These are phyloP conservation scores for Auricularia auricula-judae DNA, from an alignment of 768 basidiomycete genomes.

Conservation along the genomic window DNA sequence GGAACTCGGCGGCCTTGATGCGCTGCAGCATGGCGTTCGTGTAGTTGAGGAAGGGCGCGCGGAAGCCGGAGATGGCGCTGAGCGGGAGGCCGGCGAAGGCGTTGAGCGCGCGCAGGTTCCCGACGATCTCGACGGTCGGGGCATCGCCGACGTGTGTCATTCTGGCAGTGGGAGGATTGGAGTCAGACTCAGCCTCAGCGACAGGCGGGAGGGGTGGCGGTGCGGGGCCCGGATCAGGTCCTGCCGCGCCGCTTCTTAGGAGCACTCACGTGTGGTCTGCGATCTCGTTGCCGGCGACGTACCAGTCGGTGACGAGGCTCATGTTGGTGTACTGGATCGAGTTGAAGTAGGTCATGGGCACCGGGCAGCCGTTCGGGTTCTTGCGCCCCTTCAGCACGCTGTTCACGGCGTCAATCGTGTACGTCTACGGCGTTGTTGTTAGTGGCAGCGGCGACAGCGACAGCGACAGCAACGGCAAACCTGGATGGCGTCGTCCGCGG, in stretches of 20 bases:
- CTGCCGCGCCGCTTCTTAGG: conserved; percentile 1
- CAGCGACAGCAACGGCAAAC: neutral
- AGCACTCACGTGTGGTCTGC: conserved; percentile 59
- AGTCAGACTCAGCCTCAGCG: neutral
- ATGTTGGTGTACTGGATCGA: conserved; percentile 67
- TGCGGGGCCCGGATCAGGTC: neutral
- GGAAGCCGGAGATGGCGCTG: conserved; percentile 54
- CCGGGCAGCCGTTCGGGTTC: conserved; percentile 67
- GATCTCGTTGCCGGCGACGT: conserved; percentile 73
- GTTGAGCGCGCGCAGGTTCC: conserved; percentile 70
- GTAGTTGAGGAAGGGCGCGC: conserved; percentile 67
- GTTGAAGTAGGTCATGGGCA: conserved; percentile 68
- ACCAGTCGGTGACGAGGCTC: conserved; percentile 70
- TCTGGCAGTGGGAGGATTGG: conserved; percentile 20
- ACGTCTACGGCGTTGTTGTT: conserved; percentile 34
- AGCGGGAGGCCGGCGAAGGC: conserved; percentile 69
- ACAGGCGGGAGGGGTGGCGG: neutral
- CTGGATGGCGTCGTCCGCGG: conserved; percentile 42
- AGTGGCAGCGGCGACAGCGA: conserved; percentile 31
- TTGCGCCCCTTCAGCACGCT: conserved; percentile 63
- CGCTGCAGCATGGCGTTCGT: conserved; percentile 47
- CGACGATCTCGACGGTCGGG: conserved; percentile 55
- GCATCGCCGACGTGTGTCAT: conserved; percentile 71
- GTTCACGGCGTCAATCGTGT: conserved; percentile 63
- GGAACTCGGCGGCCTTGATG: conserved; percentile 46